These are phyloP conservation scores for Sicyos edulis DNA, from an alignment of 306 rosid species.

Conservation along the genomic window DNA sequence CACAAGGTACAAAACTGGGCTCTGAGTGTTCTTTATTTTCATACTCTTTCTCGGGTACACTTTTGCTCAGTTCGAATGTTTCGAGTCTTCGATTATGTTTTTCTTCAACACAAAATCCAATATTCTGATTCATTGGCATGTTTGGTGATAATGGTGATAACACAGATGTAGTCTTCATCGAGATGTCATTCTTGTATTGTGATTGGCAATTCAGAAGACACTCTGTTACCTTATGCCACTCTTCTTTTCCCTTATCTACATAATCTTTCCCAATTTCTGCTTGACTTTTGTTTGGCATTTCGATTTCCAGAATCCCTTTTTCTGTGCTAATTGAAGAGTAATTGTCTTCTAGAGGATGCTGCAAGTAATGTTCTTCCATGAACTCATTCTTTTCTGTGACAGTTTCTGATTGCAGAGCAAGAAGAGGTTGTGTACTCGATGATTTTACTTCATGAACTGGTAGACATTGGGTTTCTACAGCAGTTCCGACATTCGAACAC, in stretches of 20 bases:
- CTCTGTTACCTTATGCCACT: not conserved
- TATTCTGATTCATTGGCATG: constrained; percentile 20
- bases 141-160: constrained; percentile 19
- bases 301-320: not conserved
- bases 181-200: too few relatives aligned
- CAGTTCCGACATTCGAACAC: not conserved
- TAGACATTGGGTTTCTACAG: constrained; percentile 1
- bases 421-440: too few relatives aligned
- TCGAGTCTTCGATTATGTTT: constrained; percentile 17
- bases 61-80: constrained; percentile 23
- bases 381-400: constrained; percentile 25
- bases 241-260: not conserved
- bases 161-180: constrained; percentile 5
- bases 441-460: not conserved
- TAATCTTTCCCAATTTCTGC: not conserved
- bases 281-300: not conserved
- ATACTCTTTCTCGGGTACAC: not conserved
- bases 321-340: not conserved
- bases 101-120: constrained; percentile 11
- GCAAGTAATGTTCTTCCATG: not conserved
- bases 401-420: constrained; percentile 11
- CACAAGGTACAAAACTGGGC: constrained; percentile 21
- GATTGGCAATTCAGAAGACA: not conserved
- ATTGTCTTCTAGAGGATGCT: constrained; percentile 3
- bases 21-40: constrained; percentile 22